Percentiles rank a stretch among this genome's conserved stretches.
phyloP scores from a whole-genome alignment of 2,329 filamentous ascomycete species.

The Fusarium sp. region DNA sequence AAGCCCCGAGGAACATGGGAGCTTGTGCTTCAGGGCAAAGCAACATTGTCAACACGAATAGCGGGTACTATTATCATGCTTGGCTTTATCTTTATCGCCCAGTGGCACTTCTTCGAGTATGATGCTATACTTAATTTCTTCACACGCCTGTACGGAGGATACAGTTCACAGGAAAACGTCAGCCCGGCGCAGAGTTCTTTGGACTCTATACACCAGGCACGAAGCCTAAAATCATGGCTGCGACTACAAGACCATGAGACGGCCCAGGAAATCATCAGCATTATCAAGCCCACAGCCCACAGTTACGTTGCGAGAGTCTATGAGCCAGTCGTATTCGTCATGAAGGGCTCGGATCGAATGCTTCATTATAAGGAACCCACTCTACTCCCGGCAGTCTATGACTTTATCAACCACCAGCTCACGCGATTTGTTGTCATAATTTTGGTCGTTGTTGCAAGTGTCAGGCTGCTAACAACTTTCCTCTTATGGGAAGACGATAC shows the following conservation, averaged over 20 bases:
- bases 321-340: conserved; percentile 79
- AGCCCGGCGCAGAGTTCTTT: conserved; percentile 55
- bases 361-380: conserved; percentile 59
- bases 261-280: conserved; percentile 80
- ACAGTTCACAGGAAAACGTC: conserved; percentile 38
- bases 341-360: conserved; percentile 75
- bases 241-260: conserved; percentile 83
- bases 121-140: conserved; percentile 58
- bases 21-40: conserved; percentile 72
- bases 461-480: conserved; percentile 80
- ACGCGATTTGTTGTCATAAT: conserved; percentile 72
- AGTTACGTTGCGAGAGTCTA: conserved; percentile 81
- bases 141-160: conserved; percentile 42
- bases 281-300: conserved; percentile 77
- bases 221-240: conserved; percentile 83
- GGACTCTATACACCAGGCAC: conserved; percentile 77
- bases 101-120: conserved; percentile 82
- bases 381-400: conserved; percentile 63
- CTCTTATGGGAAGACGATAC: conserved; percentile 75
- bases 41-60: conserved; percentile 78
- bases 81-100: conserved; percentile 78
- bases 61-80: conserved; percentile 81
- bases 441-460: conserved; percentile 71
- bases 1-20: conserved; percentile 63
- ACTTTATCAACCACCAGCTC: conserved; percentile 74